Evolutionary conservation across 2,329 filamentous ascomycete genomes (phyloP).

Genomic region (Aspergillus bombycis): DNA sequence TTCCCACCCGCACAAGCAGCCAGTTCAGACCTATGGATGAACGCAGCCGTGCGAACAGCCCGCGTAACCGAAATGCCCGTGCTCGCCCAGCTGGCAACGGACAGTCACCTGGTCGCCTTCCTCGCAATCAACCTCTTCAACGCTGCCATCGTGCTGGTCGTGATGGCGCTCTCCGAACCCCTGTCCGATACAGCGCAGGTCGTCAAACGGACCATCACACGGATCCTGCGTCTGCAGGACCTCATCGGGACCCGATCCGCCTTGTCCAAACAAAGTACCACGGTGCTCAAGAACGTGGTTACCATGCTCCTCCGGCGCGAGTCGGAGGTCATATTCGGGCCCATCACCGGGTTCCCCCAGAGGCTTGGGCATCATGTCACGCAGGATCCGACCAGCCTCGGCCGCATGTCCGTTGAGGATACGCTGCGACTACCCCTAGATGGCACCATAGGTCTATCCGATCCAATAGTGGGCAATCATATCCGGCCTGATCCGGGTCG

Average conservation of each 20-base stretch:
- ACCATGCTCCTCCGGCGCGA: conserved; percentile 29
- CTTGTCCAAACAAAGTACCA: conserved; percentile 40
- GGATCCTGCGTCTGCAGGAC: conserved; percentile 47
- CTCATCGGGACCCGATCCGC: conserved; percentile 37
- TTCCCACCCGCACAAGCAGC: conserved; percentile 6
- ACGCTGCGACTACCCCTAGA: conserved; percentile 27
- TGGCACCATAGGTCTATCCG: conserved; percentile 10
- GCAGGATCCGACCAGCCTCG: conserved; percentile 1
- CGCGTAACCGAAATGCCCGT: conserved; percentile 35
- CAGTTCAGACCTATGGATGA: conserved; percentile 28
- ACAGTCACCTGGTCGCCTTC: conserved; percentile 50
- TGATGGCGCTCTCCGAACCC: conserved; percentile 47
- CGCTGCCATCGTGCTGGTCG: conserved; percentile 48
- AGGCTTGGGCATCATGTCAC: not conserved
- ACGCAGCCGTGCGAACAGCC: conserved; percentile 46
- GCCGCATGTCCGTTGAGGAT: conserved; percentile 27
- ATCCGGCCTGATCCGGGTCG: conserved; percentile 14
- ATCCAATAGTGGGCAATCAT: conserved; percentile 10
- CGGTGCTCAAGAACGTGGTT: conserved; percentile 28
- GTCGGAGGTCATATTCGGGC: conserved; percentile 28
- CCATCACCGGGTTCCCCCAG: conserved; percentile 13
- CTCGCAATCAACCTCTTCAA: conserved; percentile 52
- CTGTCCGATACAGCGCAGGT: conserved; percentile 48
- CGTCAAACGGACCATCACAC: conserved; percentile 47
- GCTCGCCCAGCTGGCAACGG: conserved; percentile 42